These are phyloP conservation scores for Colletotrichum lentis DNA, from an alignment of 2,329 filamentous ascomycete species.

Conservation along the genomic window DNA sequence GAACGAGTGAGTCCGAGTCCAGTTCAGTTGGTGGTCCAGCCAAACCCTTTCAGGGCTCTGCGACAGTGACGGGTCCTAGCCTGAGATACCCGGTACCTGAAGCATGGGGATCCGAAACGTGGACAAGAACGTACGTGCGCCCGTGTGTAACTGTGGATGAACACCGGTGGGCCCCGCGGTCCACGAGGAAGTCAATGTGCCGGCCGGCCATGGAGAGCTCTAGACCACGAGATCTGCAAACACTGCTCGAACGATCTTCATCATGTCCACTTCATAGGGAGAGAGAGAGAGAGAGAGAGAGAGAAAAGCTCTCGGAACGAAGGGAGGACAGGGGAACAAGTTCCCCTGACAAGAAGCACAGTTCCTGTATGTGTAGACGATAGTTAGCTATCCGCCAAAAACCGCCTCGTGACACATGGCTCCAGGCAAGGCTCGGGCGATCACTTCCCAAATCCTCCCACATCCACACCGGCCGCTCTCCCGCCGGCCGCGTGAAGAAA, in stretches of 20 bases:
- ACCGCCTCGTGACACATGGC: not conserved
- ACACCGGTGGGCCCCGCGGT: not conserved
- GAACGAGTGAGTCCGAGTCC: not conserved
- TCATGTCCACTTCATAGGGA: not conserved
- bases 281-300: too few relatives aligned
- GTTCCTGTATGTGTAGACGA: too few relatives aligned
- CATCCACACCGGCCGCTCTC: slow-evolving; percentile 2
- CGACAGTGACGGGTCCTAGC: slow-evolving; percentile 13
- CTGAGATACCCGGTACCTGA: slow-evolving; percentile 15
- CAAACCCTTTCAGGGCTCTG: slow-evolving; percentile 20
- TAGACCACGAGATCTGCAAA: slow-evolving; percentile 11
- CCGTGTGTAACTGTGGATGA: not conserved
- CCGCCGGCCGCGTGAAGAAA: slow-evolving; percentile 2
- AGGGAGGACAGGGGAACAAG: not conserved
- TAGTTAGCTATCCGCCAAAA: not conserved
- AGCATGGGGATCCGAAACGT: slow-evolving; percentile 24
- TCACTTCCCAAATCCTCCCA: slow-evolving; percentile 1
- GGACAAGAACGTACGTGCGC: slow-evolving; percentile 18
- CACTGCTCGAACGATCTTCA: slow-evolving; percentile 3
- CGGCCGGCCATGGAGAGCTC: not conserved
- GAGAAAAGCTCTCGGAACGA: not conserved
- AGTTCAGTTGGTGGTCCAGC: not conserved
- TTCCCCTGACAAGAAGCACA: not conserved
- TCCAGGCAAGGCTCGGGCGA: not conserved
- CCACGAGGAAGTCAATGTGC: not conserved